A percentile compares a stretch with the other conserved stretches of the same genome.
Evolutionary conservation across 1,284 basidiomycete species (phyloP).

Genomic region (Apiotrichum laibachii): DNA sequence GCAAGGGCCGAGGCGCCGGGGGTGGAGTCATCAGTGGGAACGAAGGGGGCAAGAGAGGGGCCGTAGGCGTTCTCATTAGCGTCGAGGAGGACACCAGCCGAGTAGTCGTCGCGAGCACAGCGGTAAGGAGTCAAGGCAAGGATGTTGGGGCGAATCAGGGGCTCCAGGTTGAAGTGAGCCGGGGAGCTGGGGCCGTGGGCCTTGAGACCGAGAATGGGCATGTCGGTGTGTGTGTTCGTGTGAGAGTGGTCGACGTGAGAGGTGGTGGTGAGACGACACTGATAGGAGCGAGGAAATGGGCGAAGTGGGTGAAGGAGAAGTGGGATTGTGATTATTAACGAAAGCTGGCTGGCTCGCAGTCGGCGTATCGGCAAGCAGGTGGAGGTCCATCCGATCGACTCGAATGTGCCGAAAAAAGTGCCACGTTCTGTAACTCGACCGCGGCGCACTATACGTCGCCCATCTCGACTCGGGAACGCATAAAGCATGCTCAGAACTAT

Average conservation of each 20-base stretch:
- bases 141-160: conserved; percentile 90
- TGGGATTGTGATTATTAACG: background rate
- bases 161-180: conserved; percentile 74
- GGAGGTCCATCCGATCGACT: background rate
- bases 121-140: conserved; percentile 88
- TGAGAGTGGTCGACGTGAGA: background rate
- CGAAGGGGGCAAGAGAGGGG: conserved; percentile 64
- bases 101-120: conserved; percentile 95
- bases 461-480: background rate
- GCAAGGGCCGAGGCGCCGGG: conserved; percentile 34
- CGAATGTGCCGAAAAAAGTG: background rate
- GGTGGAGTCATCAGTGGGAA: conserved; percentile 4
- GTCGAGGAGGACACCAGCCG: conserved; percentile 88
- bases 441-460: background rate
- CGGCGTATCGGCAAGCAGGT: too few relatives aligned
- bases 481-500: background rate
- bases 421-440: background rate
- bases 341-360: background rate
- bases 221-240: conserved; percentile 19
- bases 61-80: conserved; percentile 97
- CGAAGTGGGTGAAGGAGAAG: background rate
- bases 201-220: conserved; percentile 52
- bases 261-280: background rate
- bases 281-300: background rate
- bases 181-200: conserved; percentile 57